Evolutionary conservation across 441 rosid species (phyloP), one percentile per base, ranked within the genome.

Genomic region (Populus hybrid): DNA sequence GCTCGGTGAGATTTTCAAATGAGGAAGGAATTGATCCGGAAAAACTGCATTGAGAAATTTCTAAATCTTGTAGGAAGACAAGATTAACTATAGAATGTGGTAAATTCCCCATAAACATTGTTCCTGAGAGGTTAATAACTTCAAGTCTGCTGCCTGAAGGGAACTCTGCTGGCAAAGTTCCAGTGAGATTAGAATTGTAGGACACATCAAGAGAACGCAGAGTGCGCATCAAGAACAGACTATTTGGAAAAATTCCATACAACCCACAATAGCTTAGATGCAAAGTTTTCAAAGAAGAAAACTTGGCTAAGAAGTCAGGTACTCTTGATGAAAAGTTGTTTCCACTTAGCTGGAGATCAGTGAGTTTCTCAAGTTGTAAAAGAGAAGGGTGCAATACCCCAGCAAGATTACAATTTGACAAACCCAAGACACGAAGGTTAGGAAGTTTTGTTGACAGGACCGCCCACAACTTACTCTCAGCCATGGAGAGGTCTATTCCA

Each of bases 11-110:
- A 18, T 64, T 74, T 7, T 9, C 59, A n/a, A 74, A 7, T 31
- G 59, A 74, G 21, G 76, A 61, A 23, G 76, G 69, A 35, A 74
- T 23, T 2, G 24, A 21, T 36, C 77, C 77, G 10, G 18, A 35
- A 38, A 63, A 74, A 24, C 16, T 6, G 38, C 68, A 29, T 20
- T 35, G 7, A 2, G 20, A 5, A 40, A 64, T 35, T 33, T 33
- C 36, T 33, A 33, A 33, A 33, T 33, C 36, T 33, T 33, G 36
- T 33, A 33, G 36, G 36, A 33, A 33, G 36, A 33, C 36, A 33
- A 33, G 36, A 33, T 33, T 33, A 33, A 33, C 36, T 33, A 33
- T 33, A 7, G 36, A 33, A 1, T 33, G 36, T 0, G 36, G 36
- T 33, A 33, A 33, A 33, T 33, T 33, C 36, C 36, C 36, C 36